Evolutionary conservation across 345 rosid species (phyloP).

Genomic region (Cardiospermum halicacabum): DNA sequence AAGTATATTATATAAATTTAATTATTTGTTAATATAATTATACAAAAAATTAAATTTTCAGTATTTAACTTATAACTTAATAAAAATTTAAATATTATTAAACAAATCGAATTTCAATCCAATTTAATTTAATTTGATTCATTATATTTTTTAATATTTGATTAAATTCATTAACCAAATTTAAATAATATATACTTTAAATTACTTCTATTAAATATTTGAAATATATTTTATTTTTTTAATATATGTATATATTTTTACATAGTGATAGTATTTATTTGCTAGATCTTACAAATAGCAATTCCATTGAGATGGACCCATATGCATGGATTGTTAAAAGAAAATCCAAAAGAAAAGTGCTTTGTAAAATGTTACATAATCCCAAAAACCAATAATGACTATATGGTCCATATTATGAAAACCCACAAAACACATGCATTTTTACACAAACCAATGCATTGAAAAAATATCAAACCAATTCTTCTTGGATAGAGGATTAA

Average conservation of each 20-base stretch:
- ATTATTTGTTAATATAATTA: too few species aligned
- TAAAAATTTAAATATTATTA: too few species aligned
- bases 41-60: too few species aligned
- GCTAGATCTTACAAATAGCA: constrained; percentile 13
- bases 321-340: constrained; percentile 6
- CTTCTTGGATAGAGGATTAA: not conserved
- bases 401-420: not conserved
- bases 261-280: not conserved
- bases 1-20: too few species aligned
- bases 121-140: too few species aligned
- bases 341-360: constrained; percentile 9
- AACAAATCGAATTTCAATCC: too few species aligned
- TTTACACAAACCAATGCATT: not conserved
- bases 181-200: too few species aligned
- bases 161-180: too few species aligned
- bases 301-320: constrained; percentile 5
- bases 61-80: too few species aligned
- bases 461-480: not conserved
- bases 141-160: too few species aligned
- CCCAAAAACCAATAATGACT: not conserved
- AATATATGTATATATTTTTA: constrained; percentile 1
- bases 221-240: not conserved
- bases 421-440: not conserved
- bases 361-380: not conserved
- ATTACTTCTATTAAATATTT: too few species aligned